phyloP scores from a whole-genome alignment of 768 basidiomycete species.

The Suillus fuscotomentosus region DNA sequence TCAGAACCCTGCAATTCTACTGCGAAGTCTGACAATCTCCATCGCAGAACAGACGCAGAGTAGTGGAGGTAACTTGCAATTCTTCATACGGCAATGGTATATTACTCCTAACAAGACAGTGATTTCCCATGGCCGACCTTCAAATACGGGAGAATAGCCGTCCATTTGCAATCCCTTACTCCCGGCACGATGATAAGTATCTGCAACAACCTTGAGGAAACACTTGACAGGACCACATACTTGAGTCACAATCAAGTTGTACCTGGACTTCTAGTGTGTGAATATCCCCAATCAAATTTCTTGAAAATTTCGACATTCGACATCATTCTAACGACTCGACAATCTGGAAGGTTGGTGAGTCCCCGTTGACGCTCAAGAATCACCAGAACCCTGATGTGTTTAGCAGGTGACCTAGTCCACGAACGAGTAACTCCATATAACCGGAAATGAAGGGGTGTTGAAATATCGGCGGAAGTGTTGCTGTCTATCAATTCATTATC shows the following conservation, averaged over 20 bases:
- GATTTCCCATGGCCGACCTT: slow-evolving; percentile 1
- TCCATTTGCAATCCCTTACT: not conserved
- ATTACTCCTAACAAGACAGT: slow-evolving; percentile 1
- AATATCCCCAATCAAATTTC: not conserved
- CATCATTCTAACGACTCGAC: not conserved
- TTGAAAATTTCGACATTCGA: not conserved
- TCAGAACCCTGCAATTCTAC: not conserved
- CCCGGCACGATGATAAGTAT: not conserved
- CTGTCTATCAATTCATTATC: slow-evolving; percentile 13
- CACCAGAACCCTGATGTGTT: slow-evolving; percentile 11
- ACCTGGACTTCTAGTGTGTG: not conserved
- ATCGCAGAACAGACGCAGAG: not conserved
- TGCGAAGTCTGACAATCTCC: not conserved
- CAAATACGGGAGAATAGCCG: not conserved
- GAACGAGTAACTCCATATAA: slow-evolving; percentile 4
- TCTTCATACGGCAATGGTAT: not conserved
- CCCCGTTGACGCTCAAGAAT: slow-evolving; percentile 9
- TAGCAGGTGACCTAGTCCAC: slow-evolving; percentile 9
- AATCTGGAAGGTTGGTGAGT: not conserved
- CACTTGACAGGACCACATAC: not conserved
- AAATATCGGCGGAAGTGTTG: slow-evolving; percentile 10
- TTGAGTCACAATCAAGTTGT: not conserved
- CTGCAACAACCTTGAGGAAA: not conserved
- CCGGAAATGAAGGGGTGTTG: slow-evolving; percentile 6
- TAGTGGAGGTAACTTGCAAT: not conserved